Conservation (phyloP, 78 protist species). For the Salpingoeca rosetta region DNA sequence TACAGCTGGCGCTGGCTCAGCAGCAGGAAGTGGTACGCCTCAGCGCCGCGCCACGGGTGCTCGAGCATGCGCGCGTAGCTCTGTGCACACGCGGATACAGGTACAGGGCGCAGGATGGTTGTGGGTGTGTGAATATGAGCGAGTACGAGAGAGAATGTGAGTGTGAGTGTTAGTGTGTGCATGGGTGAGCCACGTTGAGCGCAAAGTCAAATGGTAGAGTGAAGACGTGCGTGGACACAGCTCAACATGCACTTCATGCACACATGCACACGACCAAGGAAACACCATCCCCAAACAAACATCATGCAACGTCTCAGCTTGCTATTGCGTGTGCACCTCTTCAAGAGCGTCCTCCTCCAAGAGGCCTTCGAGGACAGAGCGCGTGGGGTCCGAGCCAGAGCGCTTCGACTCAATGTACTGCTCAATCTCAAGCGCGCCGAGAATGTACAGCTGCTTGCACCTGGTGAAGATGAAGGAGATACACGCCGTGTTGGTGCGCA, state of each 20-base stretch:
- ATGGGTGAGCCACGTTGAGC: too few species aligned
- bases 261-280: neutral
- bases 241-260: neutral
- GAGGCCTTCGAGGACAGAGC: constrained; percentile 34
- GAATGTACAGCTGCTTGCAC: constrained; percentile 57
- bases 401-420: neutral
- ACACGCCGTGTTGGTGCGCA: too few species aligned
- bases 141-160: too few species aligned
- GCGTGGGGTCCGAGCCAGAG: constrained; percentile 5
- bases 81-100: too few species aligned
- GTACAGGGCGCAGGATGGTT: too few species aligned
- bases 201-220: too few species aligned
- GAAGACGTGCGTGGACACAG: neutral
- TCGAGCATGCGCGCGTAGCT: neutral
- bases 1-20: constrained; percentile 30
- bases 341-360: neutral
- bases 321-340: neutral
- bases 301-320: too few species aligned
- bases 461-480: too few species aligned
- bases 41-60: constrained; percentile 58
- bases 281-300: too few species aligned
- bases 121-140: too few species aligned
- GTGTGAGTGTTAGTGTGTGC: too few species aligned
- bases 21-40: constrained; percentile 58
- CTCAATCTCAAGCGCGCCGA: constrained; percentile 69